phyloP scores from a whole-genome alignment of 2,329 filamentous ascomycete species.

The Onygenales sp. region DNA sequence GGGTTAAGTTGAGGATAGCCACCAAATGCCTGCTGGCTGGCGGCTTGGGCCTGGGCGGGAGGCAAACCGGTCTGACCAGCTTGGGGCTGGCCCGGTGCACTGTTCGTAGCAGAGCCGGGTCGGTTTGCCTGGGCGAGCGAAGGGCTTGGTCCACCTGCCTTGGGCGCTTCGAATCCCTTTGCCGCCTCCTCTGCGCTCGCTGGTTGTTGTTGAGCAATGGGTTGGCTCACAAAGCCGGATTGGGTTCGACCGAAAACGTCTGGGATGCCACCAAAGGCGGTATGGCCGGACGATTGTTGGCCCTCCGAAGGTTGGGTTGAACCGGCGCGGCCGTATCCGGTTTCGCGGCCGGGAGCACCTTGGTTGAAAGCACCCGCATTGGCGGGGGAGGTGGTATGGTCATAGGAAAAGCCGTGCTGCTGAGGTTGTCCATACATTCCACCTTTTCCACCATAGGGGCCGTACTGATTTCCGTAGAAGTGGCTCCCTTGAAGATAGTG shows the following conservation, averaged over 20 bases:
- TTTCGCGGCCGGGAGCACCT: constrained; percentile 40
- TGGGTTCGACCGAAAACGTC: constrained; percentile 52
- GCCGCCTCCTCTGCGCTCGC: constrained; percentile 42
- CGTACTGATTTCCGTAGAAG: constrained; percentile 45
- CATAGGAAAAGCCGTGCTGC: constrained; percentile 53
- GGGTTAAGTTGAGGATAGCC: constrained; percentile 47
- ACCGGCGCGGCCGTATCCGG: constrained; percentile 51
- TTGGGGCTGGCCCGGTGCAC: constrained; percentile 41
- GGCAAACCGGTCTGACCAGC: constrained; percentile 41
- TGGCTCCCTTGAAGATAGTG: constrained; percentile 38
- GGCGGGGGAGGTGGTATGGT: constrained; percentile 56
- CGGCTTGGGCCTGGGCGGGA: constrained; percentile 43
- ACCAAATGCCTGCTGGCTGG: constrained; percentile 46
- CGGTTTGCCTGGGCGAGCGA: constrained; percentile 53
- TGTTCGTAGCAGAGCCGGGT: constrained; percentile 55
- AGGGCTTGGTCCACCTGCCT: constrained; percentile 50
- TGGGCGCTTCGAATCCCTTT: constrained; percentile 50
- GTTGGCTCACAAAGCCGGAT: constrained; percentile 48
- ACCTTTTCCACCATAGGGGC: constrained; percentile 43
- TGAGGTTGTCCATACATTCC: constrained; percentile 56
- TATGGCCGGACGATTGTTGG: constrained; percentile 41
- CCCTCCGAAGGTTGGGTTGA: constrained; percentile 48
- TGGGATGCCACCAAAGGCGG: constrained; percentile 44
- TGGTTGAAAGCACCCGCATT: constrained; percentile 42
- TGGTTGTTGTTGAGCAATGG: constrained; percentile 40